Base-by-base conservation (phyloP, 208 protist species). In the Leishmania tropica region DNA sequence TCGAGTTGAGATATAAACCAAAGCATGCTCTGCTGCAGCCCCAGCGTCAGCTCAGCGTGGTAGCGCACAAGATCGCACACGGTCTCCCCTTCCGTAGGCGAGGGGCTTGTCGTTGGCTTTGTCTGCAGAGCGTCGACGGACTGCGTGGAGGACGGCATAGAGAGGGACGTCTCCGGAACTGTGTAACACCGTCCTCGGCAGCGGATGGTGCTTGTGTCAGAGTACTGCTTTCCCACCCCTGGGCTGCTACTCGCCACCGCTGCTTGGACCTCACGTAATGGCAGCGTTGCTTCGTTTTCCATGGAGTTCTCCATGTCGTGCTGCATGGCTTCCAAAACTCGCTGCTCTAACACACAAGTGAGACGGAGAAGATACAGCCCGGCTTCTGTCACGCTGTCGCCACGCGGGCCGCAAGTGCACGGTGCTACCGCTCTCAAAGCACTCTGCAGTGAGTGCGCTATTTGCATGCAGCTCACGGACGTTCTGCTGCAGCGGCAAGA, bases 11-110 rank as follows among this genome's bases (percentile, higher is more conserved):
- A 72, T 53, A 90, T 78, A 37, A 58, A 72, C 15, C 78, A 68
- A 4, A 83, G 70, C 58, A 88, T 83, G 81, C 83, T 73, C 73
- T 88, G 87, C 65, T 90, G 84, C 35, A 90, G 67, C 10, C 65
- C 64, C 28, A 90, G 45, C 19, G 81, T 83, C 62, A 90, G 75
- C 28, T 87, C 71, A 0, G 84, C 84, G 76, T 90, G 87, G 47
- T 79, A 83, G 45, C 78, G 85, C 5, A 70, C 13, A 31, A 79
- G 42, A 70, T 67, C n/a, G 3, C 5, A 24, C 19, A 71, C 0
- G 5, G 62, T 51, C 45, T 60, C 53, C 35, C 17, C 73, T n/a
- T 82, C 76, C 3, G 72, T 11, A 0, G 35, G 70, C 28, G 58
- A 58, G 0, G 76, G 51, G 31, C 42, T 53, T 47, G 71, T 67